Base-by-base conservation (phyloP, 2,329 filamentous ascomycete species). In the Beauveria asiatica region DNA sequence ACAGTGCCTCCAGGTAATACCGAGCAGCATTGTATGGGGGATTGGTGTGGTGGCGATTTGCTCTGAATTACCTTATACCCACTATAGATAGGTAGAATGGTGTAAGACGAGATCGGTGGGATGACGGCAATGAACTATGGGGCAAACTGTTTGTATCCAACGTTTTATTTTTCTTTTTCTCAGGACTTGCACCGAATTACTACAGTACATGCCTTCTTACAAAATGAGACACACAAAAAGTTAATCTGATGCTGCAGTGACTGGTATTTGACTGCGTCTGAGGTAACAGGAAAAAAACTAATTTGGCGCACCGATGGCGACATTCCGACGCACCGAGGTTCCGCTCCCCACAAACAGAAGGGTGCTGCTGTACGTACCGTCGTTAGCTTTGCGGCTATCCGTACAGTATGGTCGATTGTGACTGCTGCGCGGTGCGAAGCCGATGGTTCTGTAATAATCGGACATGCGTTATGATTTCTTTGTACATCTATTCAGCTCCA, bases 251-350 rank as follows among this genome's bases (percentile, higher is more conserved):
- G 25, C 44, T 37, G 16, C 45, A 6, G 19, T 8, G 42, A 7
- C 54, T 16, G 39, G 25, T 46, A 21, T 19, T 23, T 3, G 33
- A 27, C n/a, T 46, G 33, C 9, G 41, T 46, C 41, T 30, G 39
- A 52, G 37, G 37, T 17, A 8, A 61, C 8, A 23, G 5, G 33
- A 23, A 57, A 61, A 61, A 57, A 57, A n/a, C 39, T n/a, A 49
- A 61, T 59, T 58, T 55, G 60, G 50, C 27, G 54, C 49, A 51
- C 42, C 51, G 63, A 67, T 67, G 66, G 65, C 66, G 66, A 67
- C 66, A 67, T 65, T 50, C 62, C 58, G 62, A 55, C 42, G 25
- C 50, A 21, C 42, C 53, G 54, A 57, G 52, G 53, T 52, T 57
- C 53, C 59, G 53, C 37, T 33, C 59, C 23, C 59, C 51, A 50